These are phyloP conservation scores for Prunus yedoensis DNA, from an alignment of 331 rosid genomes.

Conservation along the genomic window DNA sequence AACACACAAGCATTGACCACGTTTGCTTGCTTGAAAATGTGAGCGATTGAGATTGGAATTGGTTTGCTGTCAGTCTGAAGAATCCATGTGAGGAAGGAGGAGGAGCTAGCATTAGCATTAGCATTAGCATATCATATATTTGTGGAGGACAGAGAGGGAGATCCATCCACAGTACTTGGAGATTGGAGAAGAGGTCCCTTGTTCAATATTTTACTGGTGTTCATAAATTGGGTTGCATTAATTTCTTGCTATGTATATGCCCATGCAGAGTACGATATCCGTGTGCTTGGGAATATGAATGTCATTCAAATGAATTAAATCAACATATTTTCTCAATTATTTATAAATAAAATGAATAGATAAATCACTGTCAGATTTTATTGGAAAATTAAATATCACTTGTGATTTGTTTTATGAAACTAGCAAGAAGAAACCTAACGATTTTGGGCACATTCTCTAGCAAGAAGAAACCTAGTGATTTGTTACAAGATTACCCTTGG, in stretches of 20 bases:
- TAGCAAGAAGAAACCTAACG: background rate
- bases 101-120: background rate
- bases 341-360: too few species aligned
- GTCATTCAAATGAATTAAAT: background rate
- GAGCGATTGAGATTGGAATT: slow-evolving; percentile 11
- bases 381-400: background rate
- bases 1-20: slow-evolving; percentile 4
- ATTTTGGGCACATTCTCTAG: background rate
- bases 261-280: background rate
- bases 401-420: background rate
- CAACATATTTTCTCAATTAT: background rate
- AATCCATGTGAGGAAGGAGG: slow-evolving; percentile 24
- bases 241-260: background rate
- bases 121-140: background rate
- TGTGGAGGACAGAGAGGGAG: background rate
- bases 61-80: slow-evolving; percentile 4
- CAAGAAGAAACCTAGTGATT: background rate
- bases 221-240: slow-evolving; percentile 10
- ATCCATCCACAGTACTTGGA: background rate
- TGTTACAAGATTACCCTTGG: background rate
- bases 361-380: background rate
- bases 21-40: background rate
- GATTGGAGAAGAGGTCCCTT: background rate
- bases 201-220: background rate
- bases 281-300: slow-evolving; percentile 9